phyloP scores from a whole-genome alignment of 768 basidiomycete genomes.

The Boletellus sp. region DNA sequence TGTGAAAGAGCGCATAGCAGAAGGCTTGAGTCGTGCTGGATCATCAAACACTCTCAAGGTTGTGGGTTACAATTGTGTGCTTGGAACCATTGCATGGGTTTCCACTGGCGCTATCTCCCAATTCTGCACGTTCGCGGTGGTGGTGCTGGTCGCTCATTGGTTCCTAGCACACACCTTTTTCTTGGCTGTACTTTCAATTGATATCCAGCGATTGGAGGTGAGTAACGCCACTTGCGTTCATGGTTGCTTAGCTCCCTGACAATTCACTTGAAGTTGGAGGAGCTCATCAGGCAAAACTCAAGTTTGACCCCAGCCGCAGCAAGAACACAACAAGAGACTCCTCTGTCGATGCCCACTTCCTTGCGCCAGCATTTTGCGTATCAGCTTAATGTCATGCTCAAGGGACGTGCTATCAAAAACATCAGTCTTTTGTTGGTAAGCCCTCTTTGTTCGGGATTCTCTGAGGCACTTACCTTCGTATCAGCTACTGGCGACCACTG shows the following conservation, averaged over 20 bases:
- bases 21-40: conserved; percentile 85
- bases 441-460: neutral
- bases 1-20: conserved; percentile 88
- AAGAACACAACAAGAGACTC: conserved; percentile 21
- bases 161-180: conserved; percentile 96
- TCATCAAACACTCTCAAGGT: conserved; percentile 92
- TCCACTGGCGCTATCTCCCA: conserved; percentile 81
- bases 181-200: conserved; percentile 90
- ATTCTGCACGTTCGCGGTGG: conserved; percentile 90
- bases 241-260: conserved; percentile 10
- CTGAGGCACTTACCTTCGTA: conserved; percentile 4
- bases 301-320: conserved; percentile 46
- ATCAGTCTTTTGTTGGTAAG: conserved; percentile 76
- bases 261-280: conserved; percentile 56
- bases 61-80: conserved; percentile 76
- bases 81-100: conserved; percentile 72
- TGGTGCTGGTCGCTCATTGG: conserved; percentile 95
- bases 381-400: conserved; percentile 44
- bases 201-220: conserved; percentile 89
- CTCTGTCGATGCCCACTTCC: conserved; percentile 15
- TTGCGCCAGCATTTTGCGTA: conserved; percentile 32
- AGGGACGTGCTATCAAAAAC: conserved; percentile 70
- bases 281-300: conserved; percentile 75
- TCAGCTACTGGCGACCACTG: conserved; percentile 75
- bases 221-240: conserved; percentile 9